Conservation (phyloP, 2,329 filamentous ascomycete species). For the Phaeomoniella chlamydospora region DNA sequence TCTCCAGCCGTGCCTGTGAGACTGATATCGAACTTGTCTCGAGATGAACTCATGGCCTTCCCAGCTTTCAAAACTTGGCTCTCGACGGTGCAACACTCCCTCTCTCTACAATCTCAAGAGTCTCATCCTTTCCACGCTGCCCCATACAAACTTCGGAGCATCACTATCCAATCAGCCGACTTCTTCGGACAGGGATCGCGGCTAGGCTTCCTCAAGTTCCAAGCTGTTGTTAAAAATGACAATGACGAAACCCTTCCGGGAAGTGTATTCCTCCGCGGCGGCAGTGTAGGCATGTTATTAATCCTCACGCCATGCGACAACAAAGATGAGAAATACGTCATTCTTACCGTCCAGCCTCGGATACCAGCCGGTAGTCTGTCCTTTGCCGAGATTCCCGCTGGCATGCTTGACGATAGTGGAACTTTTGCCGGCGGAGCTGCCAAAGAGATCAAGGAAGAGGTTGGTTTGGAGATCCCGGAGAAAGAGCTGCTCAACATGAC, state of each 20-base stretch:
- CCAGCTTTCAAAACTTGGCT: slow-evolving; percentile 42
- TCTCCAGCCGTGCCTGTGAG: slow-evolving; percentile 15
- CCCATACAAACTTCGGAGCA: slow-evolving; percentile 35
- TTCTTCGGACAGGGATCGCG: slow-evolving; percentile 31
- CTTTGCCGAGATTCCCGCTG: slow-evolving; percentile 43
- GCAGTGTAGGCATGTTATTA: slow-evolving; percentile 43
- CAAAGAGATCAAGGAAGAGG: slow-evolving; percentile 43
- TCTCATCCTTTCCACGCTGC: slow-evolving; percentile 35
- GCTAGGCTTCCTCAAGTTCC: slow-evolving; percentile 43
- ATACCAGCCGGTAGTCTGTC: slow-evolving; percentile 39
- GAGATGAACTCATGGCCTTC: slow-evolving; percentile 32
- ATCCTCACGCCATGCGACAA: slow-evolving; percentile 39
- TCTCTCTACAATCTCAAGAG: slow-evolving; percentile 28
- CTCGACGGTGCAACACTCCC: slow-evolving; percentile 30
- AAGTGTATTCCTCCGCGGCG: slow-evolving; percentile 42
- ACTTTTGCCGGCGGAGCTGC: slow-evolving; percentile 40
- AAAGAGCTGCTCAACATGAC: slow-evolving; percentile 40
- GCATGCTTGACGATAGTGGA: slow-evolving; percentile 43
- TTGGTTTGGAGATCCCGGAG: slow-evolving; percentile 33
- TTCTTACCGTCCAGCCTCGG: slow-evolving; percentile 43
- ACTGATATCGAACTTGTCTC: slow-evolving; percentile 25
- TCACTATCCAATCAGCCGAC: slow-evolving; percentile 40
- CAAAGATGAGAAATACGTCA: slow-evolving; percentile 29
- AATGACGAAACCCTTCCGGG: slow-evolving; percentile 37
- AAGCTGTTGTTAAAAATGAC: slow-evolving; percentile 37